Evolutionary conservation across 352 stramenopile species (phyloP).

Genomic region (Phytopythium aichiense): DNA sequence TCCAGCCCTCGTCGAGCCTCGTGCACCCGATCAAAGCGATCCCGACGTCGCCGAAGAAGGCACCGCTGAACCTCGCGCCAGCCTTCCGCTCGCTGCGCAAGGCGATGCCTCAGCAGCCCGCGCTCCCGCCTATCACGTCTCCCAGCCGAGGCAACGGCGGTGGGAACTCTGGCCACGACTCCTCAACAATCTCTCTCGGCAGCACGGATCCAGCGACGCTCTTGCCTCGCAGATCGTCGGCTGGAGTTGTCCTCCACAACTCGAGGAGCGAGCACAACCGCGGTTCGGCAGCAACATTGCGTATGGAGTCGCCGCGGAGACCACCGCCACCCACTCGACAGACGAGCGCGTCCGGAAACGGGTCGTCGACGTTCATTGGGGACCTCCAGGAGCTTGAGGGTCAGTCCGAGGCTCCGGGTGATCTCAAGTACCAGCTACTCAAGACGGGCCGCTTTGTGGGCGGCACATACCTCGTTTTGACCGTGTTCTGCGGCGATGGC

Average conservation of each 20-base stretch:
- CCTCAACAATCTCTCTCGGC: neutral
- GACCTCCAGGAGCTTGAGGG: slow-evolving; percentile 24
- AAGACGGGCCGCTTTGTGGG: slow-evolving; percentile 64
- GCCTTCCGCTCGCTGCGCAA: slow-evolving; percentile 67
- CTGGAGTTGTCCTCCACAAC: neutral
- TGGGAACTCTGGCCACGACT: neutral
- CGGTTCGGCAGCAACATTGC: neutral
- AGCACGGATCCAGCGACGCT: neutral
- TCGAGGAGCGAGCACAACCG: neutral
- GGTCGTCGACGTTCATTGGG: slow-evolving; percentile 25
- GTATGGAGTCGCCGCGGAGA: neutral
- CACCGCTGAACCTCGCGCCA: slow-evolving; percentile 52
- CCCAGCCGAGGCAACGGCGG: slow-evolving; percentile 5
- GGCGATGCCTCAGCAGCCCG: slow-evolving; percentile 56
- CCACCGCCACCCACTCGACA: slow-evolving; percentile 2
- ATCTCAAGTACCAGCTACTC: slow-evolving; percentile 54
- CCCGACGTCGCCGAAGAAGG: slow-evolving; percentile 45
- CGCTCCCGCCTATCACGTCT: slow-evolving; percentile 49
- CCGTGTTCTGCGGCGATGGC: slow-evolving; percentile 63
- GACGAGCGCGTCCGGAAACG: slow-evolving; percentile 4
- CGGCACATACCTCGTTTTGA: slow-evolving; percentile 59
- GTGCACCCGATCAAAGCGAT: slow-evolving; percentile 56
- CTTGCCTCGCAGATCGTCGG: neutral
- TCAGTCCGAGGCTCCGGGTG: slow-evolving; percentile 14
- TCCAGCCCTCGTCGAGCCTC: slow-evolving; percentile 13